Conservation (phyloP, 352 stramenopile species). For the Phytophthora aleatoria region DNA sequence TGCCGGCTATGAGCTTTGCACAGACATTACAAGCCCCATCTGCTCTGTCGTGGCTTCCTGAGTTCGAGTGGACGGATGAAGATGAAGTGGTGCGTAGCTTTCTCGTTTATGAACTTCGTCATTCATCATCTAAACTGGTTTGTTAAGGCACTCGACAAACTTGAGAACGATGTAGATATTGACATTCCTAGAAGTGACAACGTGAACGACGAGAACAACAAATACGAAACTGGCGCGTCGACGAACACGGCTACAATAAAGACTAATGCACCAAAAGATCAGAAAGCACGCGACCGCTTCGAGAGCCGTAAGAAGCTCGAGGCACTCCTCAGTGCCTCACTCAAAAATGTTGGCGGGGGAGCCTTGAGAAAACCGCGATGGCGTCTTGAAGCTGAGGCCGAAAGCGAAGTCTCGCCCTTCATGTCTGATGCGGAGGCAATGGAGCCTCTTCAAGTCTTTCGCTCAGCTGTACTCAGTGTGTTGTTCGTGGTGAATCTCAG, state of each 20-base stretch:
- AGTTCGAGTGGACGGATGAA: slow-evolving; percentile 62
- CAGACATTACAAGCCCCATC: slow-evolving; percentile 11
- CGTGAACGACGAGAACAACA: background rate
- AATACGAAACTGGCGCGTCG: background rate
- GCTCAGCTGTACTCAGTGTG: slow-evolving; percentile 41
- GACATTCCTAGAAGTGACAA: slow-evolving; percentile 4
- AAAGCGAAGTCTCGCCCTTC: slow-evolving; percentile 39
- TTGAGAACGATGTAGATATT: slow-evolving; percentile 28
- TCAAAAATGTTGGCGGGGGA: slow-evolving; percentile 19
- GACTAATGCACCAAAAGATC: slow-evolving; percentile 16
- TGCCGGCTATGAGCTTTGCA: background rate
- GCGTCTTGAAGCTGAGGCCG: slow-evolving; percentile 48
- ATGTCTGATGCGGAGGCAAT: slow-evolving; percentile 23
- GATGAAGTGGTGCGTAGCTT: slow-evolving; percentile 48
- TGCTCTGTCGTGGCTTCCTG: slow-evolving; percentile 33
- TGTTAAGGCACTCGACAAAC: slow-evolving; percentile 37
- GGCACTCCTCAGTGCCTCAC: slow-evolving; percentile 43
- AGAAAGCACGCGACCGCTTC: slow-evolving; percentile 39
- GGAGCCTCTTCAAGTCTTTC: slow-evolving; percentile 48
- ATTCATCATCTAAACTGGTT: background rate
- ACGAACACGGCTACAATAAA: background rate
- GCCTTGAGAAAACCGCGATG: slow-evolving; percentile 51
- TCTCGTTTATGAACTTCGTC: background rate
- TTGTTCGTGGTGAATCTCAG: slow-evolving; percentile 34
- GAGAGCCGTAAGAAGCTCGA: slow-evolving; percentile 50